Evolutionary conservation across 2,329 filamentous ascomycete species (phyloP).

Genomic region (Botrytis aclada): DNA sequence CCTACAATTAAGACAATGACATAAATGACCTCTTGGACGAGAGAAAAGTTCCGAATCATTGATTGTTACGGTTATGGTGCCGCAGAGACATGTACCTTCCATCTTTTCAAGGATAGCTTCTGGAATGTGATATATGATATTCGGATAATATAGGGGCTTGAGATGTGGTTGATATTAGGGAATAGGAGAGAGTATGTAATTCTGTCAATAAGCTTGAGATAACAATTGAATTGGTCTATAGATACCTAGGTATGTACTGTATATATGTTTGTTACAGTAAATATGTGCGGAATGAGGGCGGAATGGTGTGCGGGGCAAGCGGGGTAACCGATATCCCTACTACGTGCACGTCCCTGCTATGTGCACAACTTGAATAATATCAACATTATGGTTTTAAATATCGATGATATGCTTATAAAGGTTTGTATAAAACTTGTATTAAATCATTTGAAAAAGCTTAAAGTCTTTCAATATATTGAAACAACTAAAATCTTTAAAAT

Average conservation of each 20-base stretch:
- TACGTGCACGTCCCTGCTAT: too few relatives aligned
- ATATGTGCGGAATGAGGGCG: background rate
- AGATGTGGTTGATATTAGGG: background rate
- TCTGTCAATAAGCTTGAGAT: accelerated
- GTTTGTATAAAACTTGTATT: too few relatives aligned
- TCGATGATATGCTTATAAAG: too few relatives aligned
- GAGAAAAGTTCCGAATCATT: slow-evolving; percentile 46
- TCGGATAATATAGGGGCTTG: background rate
- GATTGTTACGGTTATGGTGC: slow-evolving; percentile 48
- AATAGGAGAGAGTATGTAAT: background rate
- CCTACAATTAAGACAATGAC: slow-evolving; percentile 48
- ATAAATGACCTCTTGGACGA: slow-evolving; percentile 45
- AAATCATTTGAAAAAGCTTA: too few relatives aligned
- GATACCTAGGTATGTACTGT: background rate
- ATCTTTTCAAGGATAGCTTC: slow-evolving; percentile 15
- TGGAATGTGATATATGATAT: background rate
- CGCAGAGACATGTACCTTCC: slow-evolving; percentile 46
- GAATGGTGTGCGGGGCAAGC: background rate
- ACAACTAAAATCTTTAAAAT: too few relatives aligned
- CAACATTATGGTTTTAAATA: too few relatives aligned
- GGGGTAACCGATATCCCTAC: background rate
- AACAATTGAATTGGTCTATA: background rate
- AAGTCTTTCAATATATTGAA: too few relatives aligned
- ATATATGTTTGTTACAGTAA: too few relatives aligned
- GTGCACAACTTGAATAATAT: too few relatives aligned